Conservation (phyloP, 2,329 filamentous ascomycete species). For the Fusarium agapanthi region DNA sequence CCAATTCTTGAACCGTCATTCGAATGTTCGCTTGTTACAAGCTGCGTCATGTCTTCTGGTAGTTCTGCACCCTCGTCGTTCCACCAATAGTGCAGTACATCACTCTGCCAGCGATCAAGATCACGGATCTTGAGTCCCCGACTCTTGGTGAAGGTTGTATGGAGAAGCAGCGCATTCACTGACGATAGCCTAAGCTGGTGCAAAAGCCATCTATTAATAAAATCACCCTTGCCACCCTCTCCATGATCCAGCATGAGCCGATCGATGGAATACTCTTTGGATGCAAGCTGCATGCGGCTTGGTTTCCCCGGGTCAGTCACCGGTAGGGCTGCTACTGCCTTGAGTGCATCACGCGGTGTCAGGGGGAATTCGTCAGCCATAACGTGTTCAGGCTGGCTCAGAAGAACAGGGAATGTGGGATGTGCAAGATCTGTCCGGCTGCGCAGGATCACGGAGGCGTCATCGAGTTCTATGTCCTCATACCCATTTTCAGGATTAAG, state of each 20-base stretch:
- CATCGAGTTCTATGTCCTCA: slow-evolving; percentile 55
- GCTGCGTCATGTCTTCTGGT: slow-evolving; percentile 14
- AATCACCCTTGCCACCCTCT: slow-evolving; percentile 53
- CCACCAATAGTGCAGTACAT: slow-evolving; percentile 52
- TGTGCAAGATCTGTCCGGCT: slow-evolving; percentile 48
- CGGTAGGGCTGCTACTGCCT: slow-evolving; percentile 50
- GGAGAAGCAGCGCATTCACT: slow-evolving; percentile 55
- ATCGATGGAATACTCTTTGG: slow-evolving; percentile 60
- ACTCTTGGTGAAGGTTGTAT: slow-evolving; percentile 45
- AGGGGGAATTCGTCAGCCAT: slow-evolving; percentile 49
- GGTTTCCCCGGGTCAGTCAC: slow-evolving; percentile 46
- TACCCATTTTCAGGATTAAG: slow-evolving; percentile 49
- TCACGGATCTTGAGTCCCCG: slow-evolving; percentile 47
- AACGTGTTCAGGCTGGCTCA: slow-evolving; percentile 60
- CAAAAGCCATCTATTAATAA: slow-evolving; percentile 61
- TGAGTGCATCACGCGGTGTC: slow-evolving; percentile 54
- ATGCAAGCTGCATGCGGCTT: slow-evolving; percentile 50
- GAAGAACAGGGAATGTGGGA: slow-evolving; percentile 53
- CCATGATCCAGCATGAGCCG: slow-evolving; percentile 51
- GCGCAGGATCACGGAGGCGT: slow-evolving; percentile 36
- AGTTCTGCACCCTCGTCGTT: slow-evolving; percentile 38
- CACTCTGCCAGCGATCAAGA: slow-evolving; percentile 48
- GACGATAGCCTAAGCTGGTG: slow-evolving; percentile 59
- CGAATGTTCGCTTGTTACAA: slow-evolving; percentile 37
- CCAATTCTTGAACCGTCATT: slow-evolving; percentile 39